Evolutionary conservation across 75 land plant genomes (phyloP), one percentile per base, ranked within the genome.

Genomic region (Picea glauca): DNA sequence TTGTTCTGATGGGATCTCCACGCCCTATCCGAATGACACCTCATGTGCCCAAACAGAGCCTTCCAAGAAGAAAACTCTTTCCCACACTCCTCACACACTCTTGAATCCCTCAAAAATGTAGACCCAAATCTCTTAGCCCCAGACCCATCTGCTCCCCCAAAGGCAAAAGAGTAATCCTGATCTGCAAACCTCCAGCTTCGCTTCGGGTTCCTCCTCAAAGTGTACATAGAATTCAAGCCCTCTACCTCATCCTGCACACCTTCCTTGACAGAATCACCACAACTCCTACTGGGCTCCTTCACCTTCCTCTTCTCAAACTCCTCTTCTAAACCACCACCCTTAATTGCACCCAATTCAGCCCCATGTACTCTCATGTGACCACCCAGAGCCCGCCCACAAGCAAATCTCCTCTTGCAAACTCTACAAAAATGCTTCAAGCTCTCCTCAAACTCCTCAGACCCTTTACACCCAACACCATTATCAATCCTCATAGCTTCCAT

Each of bases 351-450:
- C 26, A 40, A 40, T 31, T 78, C 83, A 32, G 83, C 89, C 30
- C 91, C 96, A 59, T 93, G 93, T 1, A 90, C 91, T 64, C 93
- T 82, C 93, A 91, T 91, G 77, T 91, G 91, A 12, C 96, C 93
- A 3, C 96, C 93, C 9, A 91, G 78, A 0, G 91, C 93, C 57
- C 90, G 80, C 2, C 90, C 93, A 63, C 90, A 93, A 4, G 83
- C 77, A 67, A 91, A 89, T 21, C 88, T 89, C 75, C 86, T 85
- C 79, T 84, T 87, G 78, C 93, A 91, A 70, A 89, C 80, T 76
- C 62, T 87, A 81, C 93, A 91, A 62, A 76, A 79, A 78, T 87
- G 83, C 73, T 86, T 88, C 64, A 43, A 78, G 26, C 31, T 58
- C 23, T 58, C 74, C 74, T 50, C 56, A 50, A 50, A 50, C 56